Conservation (phyloP, 441 rosid genomes). For the Euphorbia corollata region DNA sequence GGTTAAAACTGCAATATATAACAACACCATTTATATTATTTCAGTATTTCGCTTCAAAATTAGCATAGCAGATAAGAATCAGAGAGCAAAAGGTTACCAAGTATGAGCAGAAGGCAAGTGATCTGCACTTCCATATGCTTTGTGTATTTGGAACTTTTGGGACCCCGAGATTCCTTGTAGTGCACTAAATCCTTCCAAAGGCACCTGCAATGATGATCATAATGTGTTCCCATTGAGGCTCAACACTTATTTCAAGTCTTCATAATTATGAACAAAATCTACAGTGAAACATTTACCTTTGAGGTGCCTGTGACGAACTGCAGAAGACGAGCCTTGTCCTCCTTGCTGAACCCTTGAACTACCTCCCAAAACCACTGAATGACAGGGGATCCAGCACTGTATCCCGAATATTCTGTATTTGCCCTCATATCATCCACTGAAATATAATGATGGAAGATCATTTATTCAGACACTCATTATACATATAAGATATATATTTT, state of each 20-base stretch:
- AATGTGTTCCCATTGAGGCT: too few relatives aligned
- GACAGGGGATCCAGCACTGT: slow-evolving; percentile 77
- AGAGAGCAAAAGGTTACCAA: slow-evolving; percentile 38
- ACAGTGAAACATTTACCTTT: slow-evolving; percentile 63
- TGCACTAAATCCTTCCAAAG: slow-evolving; percentile 90
- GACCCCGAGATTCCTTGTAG: slow-evolving; percentile 95
- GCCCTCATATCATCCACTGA: slow-evolving; percentile 92
- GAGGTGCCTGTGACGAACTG: slow-evolving; percentile 98
- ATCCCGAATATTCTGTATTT: slow-evolving; percentile 87
- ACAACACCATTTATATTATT: too few relatives aligned
- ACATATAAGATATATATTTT: background rate
- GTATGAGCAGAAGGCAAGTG: slow-evolving; percentile 97
- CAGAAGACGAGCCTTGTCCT: slow-evolving; percentile 87
- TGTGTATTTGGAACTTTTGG: slow-evolving; percentile 97
- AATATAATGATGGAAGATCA: slow-evolving; percentile 14
- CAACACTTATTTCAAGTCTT: too few relatives aligned
- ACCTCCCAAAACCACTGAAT: slow-evolving; percentile 99
- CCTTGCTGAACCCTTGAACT: slow-evolving; percentile 89
- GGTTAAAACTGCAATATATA: slow-evolving; percentile 66
- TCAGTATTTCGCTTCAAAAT: background rate
- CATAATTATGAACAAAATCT: too few relatives aligned
- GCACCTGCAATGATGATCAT: slow-evolving; percentile 46
- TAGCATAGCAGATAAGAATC: background rate
- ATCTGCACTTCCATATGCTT: slow-evolving; percentile 84
- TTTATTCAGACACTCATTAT: slow-evolving; percentile 8